Conservation (phyloP, 2,329 filamentous ascomycete genomes). For the Epichloe sibirici region DNA sequence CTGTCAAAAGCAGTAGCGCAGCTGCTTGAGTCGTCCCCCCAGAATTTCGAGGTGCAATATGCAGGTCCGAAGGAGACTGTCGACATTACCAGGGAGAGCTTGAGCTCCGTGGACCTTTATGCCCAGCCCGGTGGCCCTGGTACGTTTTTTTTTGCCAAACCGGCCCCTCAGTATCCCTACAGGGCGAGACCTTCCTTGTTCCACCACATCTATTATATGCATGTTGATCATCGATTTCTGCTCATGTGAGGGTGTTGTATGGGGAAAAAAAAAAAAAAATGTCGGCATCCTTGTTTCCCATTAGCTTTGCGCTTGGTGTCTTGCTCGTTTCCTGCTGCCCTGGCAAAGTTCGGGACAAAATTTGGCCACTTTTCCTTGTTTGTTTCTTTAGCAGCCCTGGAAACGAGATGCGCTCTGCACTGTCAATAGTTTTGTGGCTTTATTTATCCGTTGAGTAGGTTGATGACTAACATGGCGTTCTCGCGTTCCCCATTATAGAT, state of each 20-base stretch:
- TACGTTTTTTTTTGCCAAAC: constrained; percentile 2
- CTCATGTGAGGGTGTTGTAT: background rate
- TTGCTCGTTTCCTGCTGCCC: background rate
- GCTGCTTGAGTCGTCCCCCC: constrained; percentile 11
- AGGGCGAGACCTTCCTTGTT: background rate
- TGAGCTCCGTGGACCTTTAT: constrained; percentile 10
- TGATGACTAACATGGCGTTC: background rate
- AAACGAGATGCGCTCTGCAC: background rate
- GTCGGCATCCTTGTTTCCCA: background rate
- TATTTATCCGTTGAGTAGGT: background rate
- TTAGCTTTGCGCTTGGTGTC: background rate
- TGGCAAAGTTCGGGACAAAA: background rate
- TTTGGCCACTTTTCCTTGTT: background rate
- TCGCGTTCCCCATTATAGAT: constrained; percentile 6
- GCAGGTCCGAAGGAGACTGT: constrained; percentile 11
- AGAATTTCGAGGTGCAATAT: constrained; percentile 12
- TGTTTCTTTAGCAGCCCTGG: background rate
- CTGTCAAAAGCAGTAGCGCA: constrained; percentile 11
- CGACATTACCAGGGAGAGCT: constrained; percentile 7
- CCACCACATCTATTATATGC: background rate
- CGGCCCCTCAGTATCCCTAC: background rate
- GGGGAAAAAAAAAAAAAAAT: background rate
- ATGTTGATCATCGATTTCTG: background rate
- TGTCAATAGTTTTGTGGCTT: background rate
- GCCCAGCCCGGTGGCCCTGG: constrained; percentile 12